Conservation (phyloP, 2,329 filamentous ascomycete genomes). For the Monosporascus sp. region DNA sequence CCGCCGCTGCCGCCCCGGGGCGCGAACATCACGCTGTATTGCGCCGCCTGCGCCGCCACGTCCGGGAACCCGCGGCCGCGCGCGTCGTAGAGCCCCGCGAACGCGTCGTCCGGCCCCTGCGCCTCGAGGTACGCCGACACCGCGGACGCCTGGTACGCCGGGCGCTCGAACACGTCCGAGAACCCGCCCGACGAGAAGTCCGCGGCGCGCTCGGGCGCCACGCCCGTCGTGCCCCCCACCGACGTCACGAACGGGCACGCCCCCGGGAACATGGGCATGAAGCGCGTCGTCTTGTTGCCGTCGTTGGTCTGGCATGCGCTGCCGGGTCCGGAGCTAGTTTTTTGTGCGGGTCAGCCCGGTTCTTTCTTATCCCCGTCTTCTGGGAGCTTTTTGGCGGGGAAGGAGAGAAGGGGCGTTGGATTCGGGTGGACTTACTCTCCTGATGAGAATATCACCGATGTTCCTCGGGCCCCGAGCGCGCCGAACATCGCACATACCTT, state of each 20-base stretch:
- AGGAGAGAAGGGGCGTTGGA: neutral
- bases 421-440: slow-evolving; percentile 17
- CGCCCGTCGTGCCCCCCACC: slow-evolving; percentile 50
- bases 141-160: slow-evolving; percentile 39
- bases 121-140: slow-evolving; percentile 36
- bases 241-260: slow-evolving; percentile 53
- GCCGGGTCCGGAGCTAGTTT: slow-evolving; percentile 19
- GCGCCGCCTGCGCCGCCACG: slow-evolving; percentile 47
- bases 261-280: slow-evolving; percentile 49
- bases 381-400: neutral
- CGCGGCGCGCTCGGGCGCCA: slow-evolving; percentile 45
- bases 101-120: slow-evolving; percentile 26
- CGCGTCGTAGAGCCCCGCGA: slow-evolving; percentile 37
- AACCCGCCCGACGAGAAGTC: slow-evolving; percentile 48
- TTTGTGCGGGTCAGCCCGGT: slow-evolving; percentile 1
- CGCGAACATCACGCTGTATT: slow-evolving; percentile 21
- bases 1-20: slow-evolving; percentile 8
- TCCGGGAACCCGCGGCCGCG: slow-evolving; percentile 56
- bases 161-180: slow-evolving; percentile 39
- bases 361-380: neutral
- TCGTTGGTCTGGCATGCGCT: slow-evolving; percentile 47
- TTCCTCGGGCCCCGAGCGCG: slow-evolving; percentile 20
- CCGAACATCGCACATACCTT: slow-evolving; percentile 22
- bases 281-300: slow-evolving; percentile 44
- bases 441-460: slow-evolving; percentile 22